phyloP scores from a whole-genome alignment of 2,329 filamentous ascomycete species.

The Didymella glomerata region DNA sequence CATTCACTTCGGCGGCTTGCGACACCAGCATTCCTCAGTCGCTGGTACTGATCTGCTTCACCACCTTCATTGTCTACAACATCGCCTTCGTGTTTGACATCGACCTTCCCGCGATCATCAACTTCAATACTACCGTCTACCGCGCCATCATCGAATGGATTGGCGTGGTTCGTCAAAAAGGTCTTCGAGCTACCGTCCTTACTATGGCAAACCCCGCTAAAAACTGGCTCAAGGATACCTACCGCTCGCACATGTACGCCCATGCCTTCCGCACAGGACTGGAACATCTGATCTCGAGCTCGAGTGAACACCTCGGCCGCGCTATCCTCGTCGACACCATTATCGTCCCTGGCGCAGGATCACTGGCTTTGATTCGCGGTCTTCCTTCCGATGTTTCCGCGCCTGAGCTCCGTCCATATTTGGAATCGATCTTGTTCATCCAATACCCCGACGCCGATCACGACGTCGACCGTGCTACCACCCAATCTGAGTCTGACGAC shows the following conservation, averaged over 20 bases:
- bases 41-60: background rate
- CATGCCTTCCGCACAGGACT: background rate
- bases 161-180: background rate
- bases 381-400: background rate
- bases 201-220: background rate
- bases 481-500: background rate
- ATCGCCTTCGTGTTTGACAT: background rate
- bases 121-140: background rate
- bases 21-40: background rate
- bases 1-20: slow-evolving; percentile 3
- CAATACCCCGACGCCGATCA: background rate
- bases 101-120: background rate
- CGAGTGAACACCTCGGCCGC: background rate
- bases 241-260: background rate
- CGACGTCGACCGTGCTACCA: background rate
- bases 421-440: background rate
- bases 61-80: background rate
- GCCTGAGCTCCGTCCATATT: background rate
- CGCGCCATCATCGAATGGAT: background rate
- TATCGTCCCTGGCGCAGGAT: background rate
- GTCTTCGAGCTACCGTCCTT: background rate
- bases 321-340: background rate
- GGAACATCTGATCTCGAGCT: background rate
- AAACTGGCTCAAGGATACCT: background rate
- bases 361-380: background rate